These are phyloP conservation scores for Penicillium fimorum DNA, from an alignment of 495 filamentous ascomycete species.

Conservation along the genomic window DNA sequence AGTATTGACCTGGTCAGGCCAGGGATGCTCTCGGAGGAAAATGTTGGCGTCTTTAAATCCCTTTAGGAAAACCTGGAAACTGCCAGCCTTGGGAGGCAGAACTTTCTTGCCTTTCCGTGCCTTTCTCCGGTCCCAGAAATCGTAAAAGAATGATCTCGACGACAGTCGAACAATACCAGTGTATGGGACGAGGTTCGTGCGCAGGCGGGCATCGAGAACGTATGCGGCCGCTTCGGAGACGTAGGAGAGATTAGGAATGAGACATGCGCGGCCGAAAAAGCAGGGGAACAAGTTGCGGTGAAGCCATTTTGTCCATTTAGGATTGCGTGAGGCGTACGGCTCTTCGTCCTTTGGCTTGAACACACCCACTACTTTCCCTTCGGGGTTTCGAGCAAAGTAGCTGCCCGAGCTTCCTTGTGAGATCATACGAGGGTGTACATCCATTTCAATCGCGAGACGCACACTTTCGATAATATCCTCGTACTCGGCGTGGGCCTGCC, in stretches of 20 bases:
- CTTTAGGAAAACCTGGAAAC: conserved; percentile 96
- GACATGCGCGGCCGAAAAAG: conserved; percentile 91
- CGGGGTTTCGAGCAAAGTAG: conserved; percentile 90
- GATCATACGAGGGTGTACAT: conserved; percentile 92
- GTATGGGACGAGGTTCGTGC: conserved; percentile 90
- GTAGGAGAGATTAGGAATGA: conserved; percentile 99
- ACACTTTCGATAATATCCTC: conserved; percentile 91
- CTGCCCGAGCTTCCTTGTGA: conserved; percentile 95
- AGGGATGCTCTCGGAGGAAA: conserved; percentile 91
- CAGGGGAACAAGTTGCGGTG: conserved; percentile 94
- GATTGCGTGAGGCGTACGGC: conserved; percentile 87
- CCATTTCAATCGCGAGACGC: conserved; percentile 81
- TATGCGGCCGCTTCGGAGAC: conserved; percentile 98
- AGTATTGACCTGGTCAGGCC: conserved; percentile 91
- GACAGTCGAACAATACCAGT: conserved; percentile 93
- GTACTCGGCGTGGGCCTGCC: conserved; percentile 76
- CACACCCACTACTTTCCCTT: conserved; percentile 93
- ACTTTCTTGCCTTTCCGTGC: conserved; percentile 83
- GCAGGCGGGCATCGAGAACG: conserved; percentile 84
- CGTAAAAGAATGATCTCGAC: conserved; percentile 96
- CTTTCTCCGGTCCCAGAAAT: conserved; percentile 90
- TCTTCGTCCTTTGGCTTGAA: conserved; percentile 99
- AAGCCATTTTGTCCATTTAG: conserved; percentile 96
- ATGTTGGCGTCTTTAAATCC: conserved; percentile 96
- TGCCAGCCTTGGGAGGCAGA: conserved; percentile 88